Evolutionary conservation across 1,139 yeast genomes (phyloP), one percentile per base, ranked within the genome.

Genomic region (Yamadazyma blattariae): DNA sequence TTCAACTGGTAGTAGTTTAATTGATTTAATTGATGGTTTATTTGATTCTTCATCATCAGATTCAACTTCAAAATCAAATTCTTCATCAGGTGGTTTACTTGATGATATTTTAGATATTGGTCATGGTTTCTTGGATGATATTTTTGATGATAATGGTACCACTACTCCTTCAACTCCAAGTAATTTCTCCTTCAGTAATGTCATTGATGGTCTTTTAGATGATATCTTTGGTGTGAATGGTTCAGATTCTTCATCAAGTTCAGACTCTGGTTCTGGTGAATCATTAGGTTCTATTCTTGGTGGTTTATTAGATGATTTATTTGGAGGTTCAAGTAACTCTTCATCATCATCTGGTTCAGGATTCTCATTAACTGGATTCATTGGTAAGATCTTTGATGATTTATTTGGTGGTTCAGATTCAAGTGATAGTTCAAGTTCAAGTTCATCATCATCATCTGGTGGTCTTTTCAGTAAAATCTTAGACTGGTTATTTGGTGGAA

Each of bases 181-280:
- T 28, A 41, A 43, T 37, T 44, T 44, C 29, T 42, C 49, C 9
- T 34, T 46, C 23, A 33, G 47, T 21, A 35, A 38, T 9, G 37
- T 45, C 4, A 34, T 46, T 33, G 48, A 45, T 36, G 49, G 49
- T 21, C 36, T 57, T 20, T 44, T 56, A 29, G 51, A 46, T 33
- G 56, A 51, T 36, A 42, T 56, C 32, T 46, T 59, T 30, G 47
- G 42, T 30, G 45, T 37, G 23, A 36, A 40, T 33, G 37, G 50
- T 11, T 33, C 50, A 20, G 35, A 45, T 29, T 28, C 47, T 15
- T 11, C 26, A 13, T 4, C 22, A 3, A 14, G 25, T 3, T n/a
- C 20, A 4, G 2, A 26, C 7, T 8, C 24, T 18, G 28, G 32
- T 19, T 31, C 35, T 10, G 33, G 33, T 27, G 24, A 14, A 24